A percentile compares a stretch with the other conserved stretches of the same genome.
Conservation (phyloP, 352 stramenopile genomes). For the Phytophthora constricta region DNA sequence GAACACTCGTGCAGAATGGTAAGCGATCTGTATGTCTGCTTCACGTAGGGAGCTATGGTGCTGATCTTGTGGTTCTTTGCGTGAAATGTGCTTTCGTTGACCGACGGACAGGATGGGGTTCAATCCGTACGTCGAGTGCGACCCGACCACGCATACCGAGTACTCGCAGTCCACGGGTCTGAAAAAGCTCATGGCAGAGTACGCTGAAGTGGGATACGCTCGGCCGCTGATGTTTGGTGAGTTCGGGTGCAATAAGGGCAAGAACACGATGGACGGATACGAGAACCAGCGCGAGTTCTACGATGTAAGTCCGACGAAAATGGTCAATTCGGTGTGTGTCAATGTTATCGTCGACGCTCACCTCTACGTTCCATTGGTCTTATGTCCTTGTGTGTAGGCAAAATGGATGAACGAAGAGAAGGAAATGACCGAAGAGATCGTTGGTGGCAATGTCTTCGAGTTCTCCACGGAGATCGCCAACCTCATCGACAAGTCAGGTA, state of each 20-base stretch:
- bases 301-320: constrained; percentile 43
- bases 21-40: background rate
- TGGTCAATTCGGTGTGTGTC: too few species aligned
- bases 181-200: constrained; percentile 62
- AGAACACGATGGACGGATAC: constrained; percentile 70
- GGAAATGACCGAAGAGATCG: constrained; percentile 75
- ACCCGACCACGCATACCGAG: constrained; percentile 52
- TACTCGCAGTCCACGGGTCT: constrained; percentile 62
- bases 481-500: constrained; percentile 32
- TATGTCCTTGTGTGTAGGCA: constrained; percentile 44
- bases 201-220: constrained; percentile 49
- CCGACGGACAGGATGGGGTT: constrained; percentile 63
- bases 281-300: constrained; percentile 68
- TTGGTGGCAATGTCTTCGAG: constrained; percentile 84
- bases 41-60: background rate
- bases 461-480: constrained; percentile 81
- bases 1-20: constrained; percentile 59
- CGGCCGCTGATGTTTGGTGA: constrained; percentile 76
- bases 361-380: too few species aligned
- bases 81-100: too few species aligned
- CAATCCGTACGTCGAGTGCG: constrained; percentile 75
- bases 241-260: constrained; percentile 67
- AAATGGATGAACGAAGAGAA: constrained; percentile 88
- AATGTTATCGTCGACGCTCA: too few species aligned
- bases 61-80: too few species aligned